Conservation (phyloP, 176 grass and related monocot genomes). For the Chloris gayana region DNA sequence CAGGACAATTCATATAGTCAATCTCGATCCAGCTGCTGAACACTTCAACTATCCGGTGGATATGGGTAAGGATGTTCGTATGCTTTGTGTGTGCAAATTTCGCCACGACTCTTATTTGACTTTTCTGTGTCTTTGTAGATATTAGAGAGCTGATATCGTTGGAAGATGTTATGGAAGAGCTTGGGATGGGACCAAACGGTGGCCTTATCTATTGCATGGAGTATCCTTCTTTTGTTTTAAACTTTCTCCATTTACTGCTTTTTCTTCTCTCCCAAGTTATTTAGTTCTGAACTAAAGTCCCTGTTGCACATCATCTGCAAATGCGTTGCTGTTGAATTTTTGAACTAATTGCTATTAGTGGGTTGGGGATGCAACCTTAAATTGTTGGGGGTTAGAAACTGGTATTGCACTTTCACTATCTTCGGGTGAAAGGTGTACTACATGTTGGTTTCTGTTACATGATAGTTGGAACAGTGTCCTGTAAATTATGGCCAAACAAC, state of each 20-base stretch:
- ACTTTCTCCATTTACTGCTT: background rate
- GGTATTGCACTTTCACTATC: background rate
- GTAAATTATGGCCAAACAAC: background rate
- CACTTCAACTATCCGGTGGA: constrained; percentile 83
- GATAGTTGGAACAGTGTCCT: background rate
- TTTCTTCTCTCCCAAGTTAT: background rate
- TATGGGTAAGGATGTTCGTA: constrained; percentile 43
- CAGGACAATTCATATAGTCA: constrained; percentile 87
- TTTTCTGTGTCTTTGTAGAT: constrained; percentile 46
- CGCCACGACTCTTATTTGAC: background rate
- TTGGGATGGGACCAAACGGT: constrained; percentile 84
- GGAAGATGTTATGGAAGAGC: constrained; percentile 98
- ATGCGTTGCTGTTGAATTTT: background rate
- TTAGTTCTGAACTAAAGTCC: background rate
- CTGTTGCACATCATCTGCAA: background rate
- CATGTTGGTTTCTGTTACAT: background rate
- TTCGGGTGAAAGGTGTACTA: background rate
- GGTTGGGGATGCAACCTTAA: background rate
- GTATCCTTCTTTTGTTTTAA: constrained; percentile 68
- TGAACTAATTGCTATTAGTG: background rate
- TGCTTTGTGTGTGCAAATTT: background rate
- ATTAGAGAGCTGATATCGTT: constrained; percentile 91
- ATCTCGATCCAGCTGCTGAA: constrained; percentile 91
- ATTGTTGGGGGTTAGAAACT: background rate
- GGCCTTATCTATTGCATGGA: constrained; percentile 98